Evolutionary conservation across 257 asterid genomes (phyloP).

Genomic region (Mentha longifolia): DNA sequence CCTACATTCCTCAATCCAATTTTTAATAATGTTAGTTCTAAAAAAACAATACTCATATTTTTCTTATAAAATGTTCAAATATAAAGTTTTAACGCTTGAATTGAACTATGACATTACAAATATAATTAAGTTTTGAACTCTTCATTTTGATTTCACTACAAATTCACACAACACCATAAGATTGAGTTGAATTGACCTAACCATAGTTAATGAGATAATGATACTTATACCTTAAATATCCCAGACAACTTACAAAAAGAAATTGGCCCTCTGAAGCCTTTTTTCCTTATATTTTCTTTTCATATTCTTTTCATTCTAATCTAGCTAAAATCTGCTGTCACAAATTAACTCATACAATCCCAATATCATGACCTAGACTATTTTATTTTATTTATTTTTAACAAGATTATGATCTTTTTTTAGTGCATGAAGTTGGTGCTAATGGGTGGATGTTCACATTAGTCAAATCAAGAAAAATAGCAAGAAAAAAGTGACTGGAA

Average conservation of each 20-base stretch:
- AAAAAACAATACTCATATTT: too few species aligned
- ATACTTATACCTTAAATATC: background rate
- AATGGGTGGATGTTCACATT: slow-evolving; percentile 27
- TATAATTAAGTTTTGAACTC: too few species aligned
- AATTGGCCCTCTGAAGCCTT: background rate
- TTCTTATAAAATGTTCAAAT: too few species aligned
- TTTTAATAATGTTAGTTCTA: too few species aligned
- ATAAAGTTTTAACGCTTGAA: too few species aligned
- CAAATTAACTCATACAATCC: background rate
- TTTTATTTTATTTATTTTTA: too few species aligned
- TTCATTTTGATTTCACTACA: background rate
- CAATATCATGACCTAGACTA: too few species aligned
- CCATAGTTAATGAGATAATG: background rate
- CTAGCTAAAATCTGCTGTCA: background rate
- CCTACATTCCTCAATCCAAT: background rate
- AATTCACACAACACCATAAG: background rate
- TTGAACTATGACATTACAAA: too few species aligned
- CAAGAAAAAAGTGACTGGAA: slow-evolving; percentile 20
- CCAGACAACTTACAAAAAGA: background rate
- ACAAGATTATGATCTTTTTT: background rate
- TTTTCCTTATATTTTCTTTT: background rate
- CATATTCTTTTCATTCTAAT: background rate
- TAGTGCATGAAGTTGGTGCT: slow-evolving; percentile 42
- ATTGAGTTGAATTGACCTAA: too few species aligned
- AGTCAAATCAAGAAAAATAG: slow-evolving; percentile 32